Percentiles rank a stretch among this genome's conserved stretches.
Evolutionary conservation across 371 early-diverging fungal genomes (phyloP).

Genomic region (Racocetra persica): DNA sequence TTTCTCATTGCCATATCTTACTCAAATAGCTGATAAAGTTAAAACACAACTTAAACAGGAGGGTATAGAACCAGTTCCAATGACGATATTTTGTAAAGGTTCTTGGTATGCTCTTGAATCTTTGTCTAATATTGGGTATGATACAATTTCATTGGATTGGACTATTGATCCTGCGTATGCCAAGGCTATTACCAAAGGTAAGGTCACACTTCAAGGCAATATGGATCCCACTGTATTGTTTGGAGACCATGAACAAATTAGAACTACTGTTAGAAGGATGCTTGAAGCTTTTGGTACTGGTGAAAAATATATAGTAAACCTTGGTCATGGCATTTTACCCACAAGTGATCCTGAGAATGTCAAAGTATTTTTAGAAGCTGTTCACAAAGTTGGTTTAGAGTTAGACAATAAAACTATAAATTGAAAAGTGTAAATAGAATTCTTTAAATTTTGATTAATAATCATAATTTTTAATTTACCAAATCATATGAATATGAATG

Average conservation of each 20-base stretch:
- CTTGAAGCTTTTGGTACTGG: constrained; percentile 79
- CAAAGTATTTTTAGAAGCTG: constrained; percentile 40
- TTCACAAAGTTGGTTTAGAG: constrained; percentile 42
- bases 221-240: constrained; percentile 91
- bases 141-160: constrained; percentile 92
- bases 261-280: constrained; percentile 80
- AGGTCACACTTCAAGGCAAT: constrained; percentile 93
- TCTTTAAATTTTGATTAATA: too few species aligned
- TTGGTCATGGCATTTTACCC: constrained; percentile 86
- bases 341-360: constrained; percentile 43
- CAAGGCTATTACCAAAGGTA: constrained; percentile 62
- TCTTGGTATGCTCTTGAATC: constrained; percentile 85
- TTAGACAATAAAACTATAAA: constrained; percentile 21
- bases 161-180: constrained; percentile 83
- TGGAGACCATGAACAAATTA: constrained; percentile 77
- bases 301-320: constrained; percentile 86
- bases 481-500: too few species aligned
- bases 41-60: constrained; percentile 60
- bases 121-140: constrained; percentile 74
- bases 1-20: constrained; percentile 90
- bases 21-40: constrained; percentile 80
- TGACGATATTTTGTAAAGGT: constrained; percentile 92
- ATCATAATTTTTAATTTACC: too few species aligned
- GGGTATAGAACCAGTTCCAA: constrained; percentile 72
- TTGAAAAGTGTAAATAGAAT: not conserved